Percentiles rank a stretch among this genome's conserved stretches.
These are phyloP conservation scores for Mallotus repandus DNA, from an alignment of 441 rosid genomes.

Conservation along the genomic window DNA sequence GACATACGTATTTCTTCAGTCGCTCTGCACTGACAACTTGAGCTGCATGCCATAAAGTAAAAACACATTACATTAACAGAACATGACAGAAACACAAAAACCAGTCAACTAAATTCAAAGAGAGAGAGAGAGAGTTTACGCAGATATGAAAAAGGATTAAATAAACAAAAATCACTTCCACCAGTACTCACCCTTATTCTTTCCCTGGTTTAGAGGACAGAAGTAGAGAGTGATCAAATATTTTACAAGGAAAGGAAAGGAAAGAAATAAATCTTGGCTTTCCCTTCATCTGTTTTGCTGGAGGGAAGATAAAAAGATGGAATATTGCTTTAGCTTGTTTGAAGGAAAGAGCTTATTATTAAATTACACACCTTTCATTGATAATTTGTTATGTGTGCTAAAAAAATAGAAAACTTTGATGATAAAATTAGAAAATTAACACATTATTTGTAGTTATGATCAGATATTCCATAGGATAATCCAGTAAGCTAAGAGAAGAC, in stretches of 20 bases:
- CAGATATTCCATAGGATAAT: not conserved
- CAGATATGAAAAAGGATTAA: not conserved
- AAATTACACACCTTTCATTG: not conserved
- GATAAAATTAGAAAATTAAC: not conserved
- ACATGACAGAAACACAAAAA: not conserved
- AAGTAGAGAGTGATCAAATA: not conserved
- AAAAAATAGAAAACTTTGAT: not conserved
- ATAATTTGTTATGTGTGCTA: not conserved
- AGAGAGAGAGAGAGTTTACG: not conserved
- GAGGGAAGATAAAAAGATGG: not conserved
- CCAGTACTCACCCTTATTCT: not conserved
- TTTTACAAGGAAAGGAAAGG: too few species aligned
- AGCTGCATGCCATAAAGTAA: constrained; percentile 36
- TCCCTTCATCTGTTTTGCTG: not conserved
- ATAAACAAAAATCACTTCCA: not conserved
- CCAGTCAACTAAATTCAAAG: not conserved
- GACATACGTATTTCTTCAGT: constrained; percentile 52
- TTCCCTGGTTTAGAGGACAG: not conserved
- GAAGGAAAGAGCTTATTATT: not conserved
- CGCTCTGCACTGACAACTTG: constrained; percentile 52
- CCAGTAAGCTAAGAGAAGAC: not conserved
- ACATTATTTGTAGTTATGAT: not conserved
- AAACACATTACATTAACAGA: not conserved
- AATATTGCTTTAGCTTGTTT: too few species aligned
- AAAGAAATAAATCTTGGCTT: not conserved